Base-by-base conservation (phyloP, 495 filamentous ascomycete genomes). In the Neurospora cerealis region DNA sequence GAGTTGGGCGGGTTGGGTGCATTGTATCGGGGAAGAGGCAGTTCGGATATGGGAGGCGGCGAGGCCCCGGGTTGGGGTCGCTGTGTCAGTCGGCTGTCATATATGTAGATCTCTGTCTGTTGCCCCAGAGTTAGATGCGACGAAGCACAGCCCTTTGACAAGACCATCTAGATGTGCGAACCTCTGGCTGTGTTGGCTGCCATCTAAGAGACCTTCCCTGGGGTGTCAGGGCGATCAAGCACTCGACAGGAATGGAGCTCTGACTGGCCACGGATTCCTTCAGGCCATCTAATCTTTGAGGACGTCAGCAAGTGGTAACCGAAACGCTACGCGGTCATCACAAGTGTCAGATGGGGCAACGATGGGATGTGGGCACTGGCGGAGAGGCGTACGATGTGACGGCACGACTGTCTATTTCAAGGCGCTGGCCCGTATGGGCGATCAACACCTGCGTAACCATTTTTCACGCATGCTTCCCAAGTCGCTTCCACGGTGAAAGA, bases 91-190 rank as follows among this genome's bases (percentile, higher is more conserved):
- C 90, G 88, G 71, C 90, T 88, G 81, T 96, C 92, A 80, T 95
- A 98, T 41, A 97, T 88, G 77, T 93, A 96, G 74, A 98, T 90
- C 79, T 97, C 93, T 73, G 88, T 91, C 92, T 97, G 74, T 41
- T 62, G n/a, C 42, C 46, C 3, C 69, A 70, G 34, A 5, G 71
- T 75, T 54, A 79, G 77, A 70, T n/a, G 24, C 15, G 28, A 11
- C 17, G 28, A 41, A 42, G 39, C 46, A 48, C 38, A 70, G 24
- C 48, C 5, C 13, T 34, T 15, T 66, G 54, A 17, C 54, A 19
- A 66, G 28, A 32, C 19, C 1, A 11, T 15, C 24, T 40, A 17
- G n/a, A 54, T 21, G 13, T 32, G 79, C 87, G 24, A 85, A 93
- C 93, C 88, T 97, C 94, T 10, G 87, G 88, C 70, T 89, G 85